Percentiles rank a stretch among this genome's conserved stretches.
phyloP scores from a whole-genome alignment of 805 yeast genomes.

The Hanseniaspora lindneri region DNA sequence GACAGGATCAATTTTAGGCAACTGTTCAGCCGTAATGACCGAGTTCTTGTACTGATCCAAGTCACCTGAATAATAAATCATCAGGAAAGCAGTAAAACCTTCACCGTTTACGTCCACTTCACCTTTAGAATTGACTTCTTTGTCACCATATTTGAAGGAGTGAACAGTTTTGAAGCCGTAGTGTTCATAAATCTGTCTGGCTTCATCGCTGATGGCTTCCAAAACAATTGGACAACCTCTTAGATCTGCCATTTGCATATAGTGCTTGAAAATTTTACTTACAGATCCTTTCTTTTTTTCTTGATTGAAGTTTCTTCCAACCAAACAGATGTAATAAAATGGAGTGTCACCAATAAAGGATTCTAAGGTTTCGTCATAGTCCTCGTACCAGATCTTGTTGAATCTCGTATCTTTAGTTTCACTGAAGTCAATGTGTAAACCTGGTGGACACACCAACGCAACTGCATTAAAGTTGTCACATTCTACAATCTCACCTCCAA shows the following conservation, averaged over 20 bases:
- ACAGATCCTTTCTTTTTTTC: conserved; percentile 27
- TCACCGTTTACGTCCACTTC: conserved; percentile 24
- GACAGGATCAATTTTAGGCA: conserved; percentile 13
- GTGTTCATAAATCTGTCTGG: conserved; percentile 28
- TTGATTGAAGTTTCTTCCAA: conserved; percentile 27
- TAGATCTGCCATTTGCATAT: conserved; percentile 25
- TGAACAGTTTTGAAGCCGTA: conserved; percentile 27
- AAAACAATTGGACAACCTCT: conserved; percentile 27
- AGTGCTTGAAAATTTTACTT: conserved; percentile 25
- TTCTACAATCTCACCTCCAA: conserved; percentile 28
- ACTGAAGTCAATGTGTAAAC: conserved; percentile 21
- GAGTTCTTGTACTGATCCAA: conserved; percentile 2
- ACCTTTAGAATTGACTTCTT: conserved; percentile 26
- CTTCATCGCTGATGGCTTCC: conserved; percentile 28
- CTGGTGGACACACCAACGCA: conserved; percentile 26
- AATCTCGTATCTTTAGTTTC: conserved; percentile 25
- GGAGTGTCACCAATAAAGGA: conserved; percentile 21
- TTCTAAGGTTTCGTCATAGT: conserved; percentile 15
- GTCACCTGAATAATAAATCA: conserved; percentile 26
- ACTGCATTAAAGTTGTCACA: conserved; percentile 29
- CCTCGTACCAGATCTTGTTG: conserved; percentile 25
- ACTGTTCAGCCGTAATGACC: background rate
- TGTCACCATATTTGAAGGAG: conserved; percentile 26
- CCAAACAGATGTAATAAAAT: conserved; percentile 27
- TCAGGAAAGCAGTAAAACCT: conserved; percentile 27